Evolutionary conservation across 2,329 filamentous ascomycete genomes (phyloP).

Genomic region (Venturia aucupariae): DNA sequence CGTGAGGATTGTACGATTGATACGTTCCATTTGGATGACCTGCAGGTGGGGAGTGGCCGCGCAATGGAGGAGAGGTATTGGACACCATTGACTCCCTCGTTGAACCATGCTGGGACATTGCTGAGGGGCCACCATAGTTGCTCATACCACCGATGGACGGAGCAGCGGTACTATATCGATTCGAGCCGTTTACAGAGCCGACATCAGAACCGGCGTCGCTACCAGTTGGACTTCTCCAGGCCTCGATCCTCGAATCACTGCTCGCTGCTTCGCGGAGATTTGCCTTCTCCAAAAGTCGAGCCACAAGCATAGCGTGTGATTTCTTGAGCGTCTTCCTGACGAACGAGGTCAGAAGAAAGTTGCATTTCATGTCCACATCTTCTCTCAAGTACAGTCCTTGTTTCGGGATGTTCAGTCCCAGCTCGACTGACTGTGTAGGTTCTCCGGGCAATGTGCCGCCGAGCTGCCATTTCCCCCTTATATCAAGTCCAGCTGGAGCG

Average conservation of each 20-base stretch:
- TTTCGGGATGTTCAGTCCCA: slow-evolving; percentile 55
- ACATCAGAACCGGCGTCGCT: neutral
- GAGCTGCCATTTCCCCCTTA: slow-evolving; percentile 69
- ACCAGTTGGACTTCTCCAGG: neutral
- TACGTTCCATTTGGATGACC: neutral
- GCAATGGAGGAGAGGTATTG: neutral
- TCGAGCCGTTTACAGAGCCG: neutral
- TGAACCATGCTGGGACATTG: neutral
- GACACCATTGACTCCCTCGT: neutral
- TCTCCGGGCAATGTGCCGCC: slow-evolving; percentile 65
- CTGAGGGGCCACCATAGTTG: neutral
- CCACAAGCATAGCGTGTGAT: slow-evolving; percentile 61
- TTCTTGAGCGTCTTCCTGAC: slow-evolving; percentile 77
- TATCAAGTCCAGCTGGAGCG: slow-evolving; percentile 71
- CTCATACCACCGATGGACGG: neutral
- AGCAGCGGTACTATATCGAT: neutral
- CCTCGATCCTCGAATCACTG: neutral
- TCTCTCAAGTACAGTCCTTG: slow-evolving; percentile 73
- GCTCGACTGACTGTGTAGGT: slow-evolving; percentile 53
- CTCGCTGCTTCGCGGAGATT: neutral
- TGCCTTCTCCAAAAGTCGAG: slow-evolving; percentile 33
- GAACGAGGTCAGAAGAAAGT: slow-evolving; percentile 63
- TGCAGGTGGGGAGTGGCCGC: neutral
- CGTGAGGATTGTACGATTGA: neutral
- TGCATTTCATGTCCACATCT: slow-evolving; percentile 76